phyloP scores from a whole-genome alignment of 805 yeast genomes.

The Citeromyces matritensis region DNA sequence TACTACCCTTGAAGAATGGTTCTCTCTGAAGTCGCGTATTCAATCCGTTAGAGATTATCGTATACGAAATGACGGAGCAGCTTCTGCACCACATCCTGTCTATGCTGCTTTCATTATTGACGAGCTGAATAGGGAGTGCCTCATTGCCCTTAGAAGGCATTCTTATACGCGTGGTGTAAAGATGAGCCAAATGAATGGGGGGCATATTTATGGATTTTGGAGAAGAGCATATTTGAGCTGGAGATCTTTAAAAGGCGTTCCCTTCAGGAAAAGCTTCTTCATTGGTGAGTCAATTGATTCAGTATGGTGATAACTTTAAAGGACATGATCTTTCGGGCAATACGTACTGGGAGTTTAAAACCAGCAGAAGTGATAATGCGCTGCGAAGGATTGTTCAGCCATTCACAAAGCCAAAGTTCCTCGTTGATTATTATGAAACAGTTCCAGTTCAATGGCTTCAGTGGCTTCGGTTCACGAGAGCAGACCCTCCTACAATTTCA shows the following conservation, averaged over 20 bases:
- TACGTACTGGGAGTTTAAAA: constrained; percentile 71
- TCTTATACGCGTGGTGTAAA: constrained; percentile 2
- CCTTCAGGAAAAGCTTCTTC: constrained; percentile 56
- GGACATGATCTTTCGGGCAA: constrained; percentile 77
- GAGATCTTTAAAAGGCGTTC: constrained; percentile 46
- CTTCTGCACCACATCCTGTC: constrained; percentile 2
- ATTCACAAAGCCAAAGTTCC: constrained; percentile 23
- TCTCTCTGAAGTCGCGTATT: constrained; percentile 9
- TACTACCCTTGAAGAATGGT: constrained; percentile 11
- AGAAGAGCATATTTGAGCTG: constrained; percentile 36
- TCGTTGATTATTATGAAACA: constrained; percentile 42
- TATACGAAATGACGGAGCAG: constrained; percentile 10
- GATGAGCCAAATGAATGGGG: not conserved
- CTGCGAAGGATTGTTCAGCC: constrained; percentile 56
- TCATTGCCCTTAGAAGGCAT: constrained; percentile 3
- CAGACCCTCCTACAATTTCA: constrained; percentile 40
- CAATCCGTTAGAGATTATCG: constrained; percentile 13
- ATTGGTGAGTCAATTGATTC: constrained; percentile 16
- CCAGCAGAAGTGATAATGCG: constrained; percentile 28
- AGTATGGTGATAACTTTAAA: constrained; percentile 19
- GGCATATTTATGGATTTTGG: constrained; percentile 13
- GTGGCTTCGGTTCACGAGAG: constrained; percentile 60
- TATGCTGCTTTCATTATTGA: constrained; percentile 1
- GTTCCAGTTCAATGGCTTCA: constrained; percentile 67
- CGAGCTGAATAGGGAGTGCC: not conserved